phyloP scores from a whole-genome alignment of 768 basidiomycete genomes.

The Mycena leptocephala region DNA sequence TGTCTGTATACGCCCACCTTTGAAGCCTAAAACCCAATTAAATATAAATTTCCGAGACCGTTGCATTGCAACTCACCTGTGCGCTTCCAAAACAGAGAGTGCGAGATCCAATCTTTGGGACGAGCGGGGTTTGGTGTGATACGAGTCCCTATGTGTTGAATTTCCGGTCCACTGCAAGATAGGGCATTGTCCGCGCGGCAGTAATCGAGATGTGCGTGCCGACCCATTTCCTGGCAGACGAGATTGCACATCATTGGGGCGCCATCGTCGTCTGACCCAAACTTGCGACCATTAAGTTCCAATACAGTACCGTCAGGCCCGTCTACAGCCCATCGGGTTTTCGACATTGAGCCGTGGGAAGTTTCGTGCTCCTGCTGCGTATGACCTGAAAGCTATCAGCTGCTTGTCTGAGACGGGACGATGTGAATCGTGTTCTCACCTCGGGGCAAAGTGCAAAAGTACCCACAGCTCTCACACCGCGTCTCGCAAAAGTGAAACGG shows the following conservation, averaged over 20 bases:
- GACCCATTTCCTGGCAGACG: constrained; percentile 68
- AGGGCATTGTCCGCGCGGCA: constrained; percentile 60
- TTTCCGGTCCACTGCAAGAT: constrained; percentile 59
- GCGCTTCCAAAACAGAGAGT: constrained; percentile 72
- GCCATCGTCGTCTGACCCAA: constrained; percentile 69
- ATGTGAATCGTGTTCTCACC: constrained; percentile 53
- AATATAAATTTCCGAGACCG: not conserved
- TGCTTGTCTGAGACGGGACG: not conserved
- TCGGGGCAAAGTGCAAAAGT: constrained; percentile 71
- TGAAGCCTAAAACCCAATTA: constrained; percentile 58
- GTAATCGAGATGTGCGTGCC: constrained; percentile 72
- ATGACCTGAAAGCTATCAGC: constrained; percentile 59
- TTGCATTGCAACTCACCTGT: constrained; percentile 54
- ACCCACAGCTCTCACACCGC: constrained; percentile 70
- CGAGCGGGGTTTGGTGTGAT: constrained; percentile 64
- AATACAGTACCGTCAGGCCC: constrained; percentile 64
- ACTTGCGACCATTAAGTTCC: constrained; percentile 72
- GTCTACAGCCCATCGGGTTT: constrained; percentile 71
- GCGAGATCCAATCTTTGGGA: constrained; percentile 70
- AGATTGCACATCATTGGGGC: constrained; percentile 78
- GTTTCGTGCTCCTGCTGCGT: constrained; percentile 76
- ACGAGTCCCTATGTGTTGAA: constrained; percentile 61
- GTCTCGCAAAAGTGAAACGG: constrained; percentile 72
- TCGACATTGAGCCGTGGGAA: constrained; percentile 75
- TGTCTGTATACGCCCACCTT: constrained; percentile 49